Conservation (phyloP, 106 monocot genomes). For the Dendrobium officinale region DNA sequence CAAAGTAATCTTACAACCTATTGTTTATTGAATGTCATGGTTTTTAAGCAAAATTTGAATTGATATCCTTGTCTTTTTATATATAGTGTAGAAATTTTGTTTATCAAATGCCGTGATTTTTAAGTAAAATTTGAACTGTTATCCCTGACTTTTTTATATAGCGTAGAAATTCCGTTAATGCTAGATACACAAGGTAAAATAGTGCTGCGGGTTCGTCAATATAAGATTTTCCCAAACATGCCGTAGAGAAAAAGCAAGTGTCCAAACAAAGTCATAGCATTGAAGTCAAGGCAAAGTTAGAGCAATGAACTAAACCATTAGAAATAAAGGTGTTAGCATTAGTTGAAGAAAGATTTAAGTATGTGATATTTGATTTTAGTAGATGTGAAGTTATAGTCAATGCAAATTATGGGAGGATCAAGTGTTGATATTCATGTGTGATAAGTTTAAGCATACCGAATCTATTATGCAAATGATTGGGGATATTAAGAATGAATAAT, state of each 20-base stretch:
- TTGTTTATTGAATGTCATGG: background rate
- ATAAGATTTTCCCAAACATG: background rate
- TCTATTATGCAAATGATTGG: no score
- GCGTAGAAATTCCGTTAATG: background rate
- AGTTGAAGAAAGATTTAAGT: background rate
- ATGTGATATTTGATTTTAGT: background rate
- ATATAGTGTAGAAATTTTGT: background rate
- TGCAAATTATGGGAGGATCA: no score
- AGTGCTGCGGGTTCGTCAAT: background rate
- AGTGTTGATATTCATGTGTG: no score
- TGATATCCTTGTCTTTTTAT: background rate
- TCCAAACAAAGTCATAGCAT: no score
- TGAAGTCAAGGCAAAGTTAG: no score
- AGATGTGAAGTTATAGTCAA: background rate
- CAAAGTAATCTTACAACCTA: constrained; percentile 39
- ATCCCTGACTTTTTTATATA: background rate
- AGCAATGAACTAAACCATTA: background rate
- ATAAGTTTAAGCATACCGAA: no score
- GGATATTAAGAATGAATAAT: no score
- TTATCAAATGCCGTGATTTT: background rate
- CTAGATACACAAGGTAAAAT: background rate
- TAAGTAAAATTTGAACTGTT: background rate
- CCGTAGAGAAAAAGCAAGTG: no score
- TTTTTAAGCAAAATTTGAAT: background rate
- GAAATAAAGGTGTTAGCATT: background rate